A percentile compares a stretch with the other conserved stretches of the same genome.
phyloP scores from a whole-genome alignment of 2,329 filamentous ascomycete species.

The Aspergillus thermomutatus region DNA sequence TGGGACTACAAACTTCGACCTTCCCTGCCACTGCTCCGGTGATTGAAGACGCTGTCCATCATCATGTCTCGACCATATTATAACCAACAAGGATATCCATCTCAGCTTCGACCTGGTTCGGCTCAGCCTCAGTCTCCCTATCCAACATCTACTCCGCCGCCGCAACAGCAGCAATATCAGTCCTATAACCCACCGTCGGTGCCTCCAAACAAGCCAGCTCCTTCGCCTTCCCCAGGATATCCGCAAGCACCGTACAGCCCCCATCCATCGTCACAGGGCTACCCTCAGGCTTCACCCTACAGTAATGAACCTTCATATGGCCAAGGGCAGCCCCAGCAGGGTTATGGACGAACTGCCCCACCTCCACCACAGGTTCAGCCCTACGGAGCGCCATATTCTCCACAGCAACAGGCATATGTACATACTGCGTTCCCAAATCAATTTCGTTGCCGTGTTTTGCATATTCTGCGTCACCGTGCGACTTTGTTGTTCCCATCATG shows the following conservation, averaged over 20 bases:
- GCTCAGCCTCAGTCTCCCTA: constrained; percentile 39
- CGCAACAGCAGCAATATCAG: constrained; percentile 34
- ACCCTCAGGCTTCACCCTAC: constrained; percentile 27
- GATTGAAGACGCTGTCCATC: constrained; percentile 13
- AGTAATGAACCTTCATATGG: constrained; percentile 16
- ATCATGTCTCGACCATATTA: constrained; percentile 37
- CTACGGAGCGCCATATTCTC: constrained; percentile 35
- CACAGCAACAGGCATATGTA: constrained; percentile 34
- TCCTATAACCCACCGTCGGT: constrained; percentile 33
- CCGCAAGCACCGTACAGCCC: constrained; percentile 38
- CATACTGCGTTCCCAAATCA: constrained; percentile 22
- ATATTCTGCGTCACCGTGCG: neutral
- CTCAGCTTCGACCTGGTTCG: constrained; percentile 29
- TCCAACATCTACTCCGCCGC: constrained; percentile 26
- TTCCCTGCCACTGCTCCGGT: constrained; percentile 9
- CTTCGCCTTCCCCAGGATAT: constrained; percentile 34
- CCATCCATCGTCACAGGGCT: constrained; percentile 22
- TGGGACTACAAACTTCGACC: constrained; percentile 3
- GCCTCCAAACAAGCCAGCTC: constrained; percentile 28
- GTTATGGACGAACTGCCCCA: constrained; percentile 42
- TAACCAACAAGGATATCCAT: constrained; percentile 32
- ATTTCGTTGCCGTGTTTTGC: constrained; percentile 3
- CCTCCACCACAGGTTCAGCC: constrained; percentile 37
- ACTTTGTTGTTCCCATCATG: neutral
- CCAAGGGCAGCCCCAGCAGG: constrained; percentile 22